phyloP scores from a whole-genome alignment of 1,139 yeast species.

The Magnusiomyces sp. region DNA sequence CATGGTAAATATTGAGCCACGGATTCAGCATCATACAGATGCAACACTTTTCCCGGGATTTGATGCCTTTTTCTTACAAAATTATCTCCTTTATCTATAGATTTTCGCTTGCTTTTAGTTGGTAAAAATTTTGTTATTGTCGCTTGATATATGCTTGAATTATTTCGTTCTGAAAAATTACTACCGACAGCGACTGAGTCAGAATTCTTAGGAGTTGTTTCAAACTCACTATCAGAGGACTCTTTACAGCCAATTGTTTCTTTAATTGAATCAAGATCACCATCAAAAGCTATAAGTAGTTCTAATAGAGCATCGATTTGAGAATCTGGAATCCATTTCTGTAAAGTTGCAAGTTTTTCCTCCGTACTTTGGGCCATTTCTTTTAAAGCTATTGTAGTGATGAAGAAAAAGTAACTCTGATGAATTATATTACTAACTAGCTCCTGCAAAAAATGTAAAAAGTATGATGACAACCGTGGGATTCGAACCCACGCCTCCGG shows the following conservation, averaged over 20 bases:
- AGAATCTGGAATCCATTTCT: conserved; percentile 23
- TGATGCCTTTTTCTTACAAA: conserved; percentile 2
- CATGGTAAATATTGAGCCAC: conserved; percentile 43
- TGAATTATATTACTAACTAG: no score
- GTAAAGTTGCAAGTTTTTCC: conserved; percentile 25
- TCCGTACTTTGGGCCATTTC: no score
- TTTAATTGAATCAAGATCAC: conserved; percentile 24
- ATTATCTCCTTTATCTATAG: no score
- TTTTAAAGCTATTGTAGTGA: no score
- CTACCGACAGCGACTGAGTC: not conserved
- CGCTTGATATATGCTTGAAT: not conserved
- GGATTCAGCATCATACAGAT: conserved; percentile 26
- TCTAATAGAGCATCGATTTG: conserved; percentile 27
- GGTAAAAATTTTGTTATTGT: not conserved
- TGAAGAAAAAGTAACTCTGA: no score
- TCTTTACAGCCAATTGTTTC: no score
- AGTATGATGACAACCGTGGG: no score
- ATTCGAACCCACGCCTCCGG: no score
- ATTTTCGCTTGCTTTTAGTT: no score
- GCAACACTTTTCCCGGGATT: conserved; percentile 17
- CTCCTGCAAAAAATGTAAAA: no score
- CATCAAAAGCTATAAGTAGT: conserved; percentile 30
- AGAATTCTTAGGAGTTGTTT: conserved; percentile 5
- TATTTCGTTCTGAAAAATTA: not conserved
- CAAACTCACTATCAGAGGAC: conserved; percentile 24